phyloP scores from a whole-genome alignment of 2,329 filamentous ascomycete species.

The Colletotrichum camelliae region DNA sequence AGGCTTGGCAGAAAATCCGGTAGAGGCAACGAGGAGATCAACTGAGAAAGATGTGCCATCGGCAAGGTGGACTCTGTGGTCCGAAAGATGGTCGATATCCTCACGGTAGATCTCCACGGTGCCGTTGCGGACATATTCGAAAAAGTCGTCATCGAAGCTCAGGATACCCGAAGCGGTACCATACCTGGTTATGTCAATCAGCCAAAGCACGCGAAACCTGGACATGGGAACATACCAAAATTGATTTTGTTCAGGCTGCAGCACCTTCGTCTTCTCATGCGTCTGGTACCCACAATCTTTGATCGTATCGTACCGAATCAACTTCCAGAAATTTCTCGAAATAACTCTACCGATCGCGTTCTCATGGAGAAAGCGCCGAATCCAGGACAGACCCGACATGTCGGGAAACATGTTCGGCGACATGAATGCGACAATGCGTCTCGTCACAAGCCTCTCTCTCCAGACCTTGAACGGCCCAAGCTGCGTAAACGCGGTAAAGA shows the following conservation, averaged over 20 bases:
- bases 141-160: conserved; percentile 64
- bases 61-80: conserved; percentile 50
- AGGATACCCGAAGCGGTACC: conserved; percentile 63
- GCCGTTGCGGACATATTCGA: conserved; percentile 58
- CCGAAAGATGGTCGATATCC: conserved; percentile 55
- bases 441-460: conserved; percentile 55
- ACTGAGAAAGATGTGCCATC: conserved; percentile 47
- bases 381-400: conserved; percentile 27
- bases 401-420: conserved; percentile 28
- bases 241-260: conserved; percentile 48
- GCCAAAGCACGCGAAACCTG: accelerated
- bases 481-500: conserved; percentile 48
- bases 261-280: conserved; percentile 38
- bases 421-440: conserved; percentile 52
- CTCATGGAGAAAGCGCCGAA: conserved; percentile 26
- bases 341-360: conserved; percentile 30
- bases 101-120: conserved; percentile 60
- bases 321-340: conserved; percentile 56
- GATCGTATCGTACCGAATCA: conserved; percentile 38
- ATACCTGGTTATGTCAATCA: conserved; percentile 43
- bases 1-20: conserved; percentile 28
- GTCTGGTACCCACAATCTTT: conserved; percentile 37
- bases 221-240: conserved; percentile 36
- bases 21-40: conserved; percentile 47
- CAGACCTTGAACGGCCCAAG: conserved; percentile 55